Percentiles rank a stretch among this genome's conserved stretches.
phyloP scores from a whole-genome alignment of 2,329 filamentous ascomycete species.

The Exophiala sideris region DNA sequence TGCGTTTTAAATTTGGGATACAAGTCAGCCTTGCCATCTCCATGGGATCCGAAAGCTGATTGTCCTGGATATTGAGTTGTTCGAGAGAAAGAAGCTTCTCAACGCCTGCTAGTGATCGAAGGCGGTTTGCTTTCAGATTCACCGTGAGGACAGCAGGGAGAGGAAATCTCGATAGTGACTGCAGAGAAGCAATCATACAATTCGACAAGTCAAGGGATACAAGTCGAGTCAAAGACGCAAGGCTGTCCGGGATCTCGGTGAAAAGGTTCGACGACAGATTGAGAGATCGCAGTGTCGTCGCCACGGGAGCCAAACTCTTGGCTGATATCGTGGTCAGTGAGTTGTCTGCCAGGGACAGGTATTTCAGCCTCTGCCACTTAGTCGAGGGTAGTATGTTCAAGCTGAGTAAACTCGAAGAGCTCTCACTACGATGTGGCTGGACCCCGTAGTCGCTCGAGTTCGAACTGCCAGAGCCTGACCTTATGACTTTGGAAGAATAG shows the following conservation, averaged over 20 bases:
- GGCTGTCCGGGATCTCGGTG: constrained; percentile 86
- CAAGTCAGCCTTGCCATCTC: constrained; percentile 86
- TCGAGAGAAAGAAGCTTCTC: constrained; percentile 87
- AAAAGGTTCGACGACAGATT: constrained; percentile 93
- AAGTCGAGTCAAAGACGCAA: constrained; percentile 81
- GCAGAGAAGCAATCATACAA: constrained; percentile 95
- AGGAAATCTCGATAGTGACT: constrained; percentile 79
- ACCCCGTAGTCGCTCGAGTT: constrained; percentile 67
- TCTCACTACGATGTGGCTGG: constrained; percentile 55
- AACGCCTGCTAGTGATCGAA: constrained; percentile 82
- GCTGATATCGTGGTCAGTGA: constrained; percentile 75
- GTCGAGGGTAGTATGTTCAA: constrained; percentile 71
- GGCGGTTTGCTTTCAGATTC: constrained; percentile 83
- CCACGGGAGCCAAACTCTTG: constrained; percentile 73
- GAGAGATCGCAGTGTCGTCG: constrained; percentile 84
- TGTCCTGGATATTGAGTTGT: constrained; percentile 85
- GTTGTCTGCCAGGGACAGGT: constrained; percentile 90
- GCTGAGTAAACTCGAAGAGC: constrained; percentile 72
- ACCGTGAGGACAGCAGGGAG: constrained; percentile 90
- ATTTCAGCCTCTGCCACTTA: constrained; percentile 93
- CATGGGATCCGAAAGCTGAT: constrained; percentile 82
- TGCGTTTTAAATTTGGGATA: constrained; percentile 85
- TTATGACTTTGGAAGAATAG: constrained; percentile 68
- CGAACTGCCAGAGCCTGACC: constrained; percentile 89
- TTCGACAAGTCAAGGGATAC: constrained; percentile 89